Evolutionary conservation across 1,139 yeast species (phyloP), one percentile per base, ranked within the genome.

Genomic region (Diutina pseudorugosa): DNA sequence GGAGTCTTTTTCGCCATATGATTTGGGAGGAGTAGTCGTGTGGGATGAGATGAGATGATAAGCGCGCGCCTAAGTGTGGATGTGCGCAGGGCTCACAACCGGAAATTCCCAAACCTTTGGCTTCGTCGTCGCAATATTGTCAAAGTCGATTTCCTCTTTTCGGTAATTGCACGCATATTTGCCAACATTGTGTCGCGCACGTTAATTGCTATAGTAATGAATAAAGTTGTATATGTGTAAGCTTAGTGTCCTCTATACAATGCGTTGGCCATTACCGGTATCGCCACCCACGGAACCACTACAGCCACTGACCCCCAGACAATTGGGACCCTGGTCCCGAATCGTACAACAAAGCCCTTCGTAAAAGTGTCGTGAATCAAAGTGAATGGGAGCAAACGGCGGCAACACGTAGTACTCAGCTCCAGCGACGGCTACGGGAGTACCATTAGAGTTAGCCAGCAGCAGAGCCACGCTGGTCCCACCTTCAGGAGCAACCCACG

Each of bases 261-360:
- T 43, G 11, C 47, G n/a, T 21, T 43, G 47, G 11, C 47, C 47
- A n/a, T 43, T 43, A 43, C 47, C 47, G n/a, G 33, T 25, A 43
- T 43, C 47, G 12, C 49, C 40, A 12, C 49, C 49, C 2, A n/a
- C 42, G 9, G 16, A 7, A 5, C 49, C 49, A 27, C 23, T 27
- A 18, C 49, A 45, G 6, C 49, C 49, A 27, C 40, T 27, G 19
- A 45, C 49, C 4, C 49, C 49, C 18, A 18, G 25, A 27, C 49
- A 45, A 45, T 45, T 45, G 4, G 49, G 49, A 5, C 49, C 49
- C 41, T n/a, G 18, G 25, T 45, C 49, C 3, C 49, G 16, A 16
- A 45, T 45, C 4, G 49, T 45, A 27, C 49, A 45, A 27, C 49
- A 45, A 7, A 45, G 25, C 6, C 49, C 49, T 16, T 45, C 49